Percentiles rank a stretch among this genome's conserved stretches.
Conservation (phyloP, 164 flowering plant genomes). For the Magnolia sinica region DNA sequence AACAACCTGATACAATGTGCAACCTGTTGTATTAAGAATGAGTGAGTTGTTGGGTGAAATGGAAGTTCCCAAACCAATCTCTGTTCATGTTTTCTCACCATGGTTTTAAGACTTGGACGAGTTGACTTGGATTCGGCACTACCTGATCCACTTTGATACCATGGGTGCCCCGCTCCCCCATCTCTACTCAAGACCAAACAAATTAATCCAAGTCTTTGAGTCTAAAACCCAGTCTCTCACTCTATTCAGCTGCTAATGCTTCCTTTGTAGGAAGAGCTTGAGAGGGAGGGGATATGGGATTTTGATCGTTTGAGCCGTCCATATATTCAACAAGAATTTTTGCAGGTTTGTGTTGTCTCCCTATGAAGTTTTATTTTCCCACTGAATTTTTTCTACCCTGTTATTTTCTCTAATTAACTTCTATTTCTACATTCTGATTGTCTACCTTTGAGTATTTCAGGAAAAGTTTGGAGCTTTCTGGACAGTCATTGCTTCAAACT, state of each 20-base stretch:
- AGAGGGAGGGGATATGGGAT: constrained; percentile 91
- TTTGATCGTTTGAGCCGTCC: constrained; percentile 78
- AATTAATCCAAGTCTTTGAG: no score
- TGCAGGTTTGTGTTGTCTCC: constrained; percentile 48
- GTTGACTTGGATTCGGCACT: no score
- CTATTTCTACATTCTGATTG: background rate
- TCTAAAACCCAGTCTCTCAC: background rate
- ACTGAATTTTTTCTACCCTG: background rate
- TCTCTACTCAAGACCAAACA: no score
- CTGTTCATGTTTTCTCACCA: background rate
- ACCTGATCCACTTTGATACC: no score
- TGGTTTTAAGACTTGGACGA: no score
- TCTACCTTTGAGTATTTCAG: constrained; percentile 34
- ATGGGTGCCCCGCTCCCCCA: no score
- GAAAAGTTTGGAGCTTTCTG: constrained; percentile 83
- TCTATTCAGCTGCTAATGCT: background rate
- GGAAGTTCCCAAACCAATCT: background rate
- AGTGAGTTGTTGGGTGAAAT: background rate
- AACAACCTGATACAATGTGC: background rate
- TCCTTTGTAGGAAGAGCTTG: constrained; percentile 79
- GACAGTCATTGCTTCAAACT: constrained; percentile 67
- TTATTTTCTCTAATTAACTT: background rate
- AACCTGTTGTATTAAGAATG: background rate
- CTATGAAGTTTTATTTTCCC: background rate
- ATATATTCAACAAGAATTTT: constrained; percentile 53